Evolutionary conservation across 345 rosid species (phyloP).

Genomic region (Cochlearia excelsa): DNA sequence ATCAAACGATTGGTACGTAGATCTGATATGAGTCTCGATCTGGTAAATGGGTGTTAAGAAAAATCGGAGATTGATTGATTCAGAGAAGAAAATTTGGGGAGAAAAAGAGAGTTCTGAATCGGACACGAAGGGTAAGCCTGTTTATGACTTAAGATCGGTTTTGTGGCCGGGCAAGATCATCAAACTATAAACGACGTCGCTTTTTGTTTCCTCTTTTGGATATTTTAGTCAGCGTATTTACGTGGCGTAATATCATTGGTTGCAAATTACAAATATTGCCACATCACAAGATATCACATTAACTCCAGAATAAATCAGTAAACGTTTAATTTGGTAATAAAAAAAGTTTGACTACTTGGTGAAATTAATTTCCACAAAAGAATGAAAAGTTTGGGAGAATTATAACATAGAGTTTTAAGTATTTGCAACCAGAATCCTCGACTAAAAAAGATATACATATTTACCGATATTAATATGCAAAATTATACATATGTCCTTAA

Average conservation of each 20-base stretch:
- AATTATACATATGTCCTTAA: no score
- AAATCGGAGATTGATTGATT: slow-evolving; percentile 10
- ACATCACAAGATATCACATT: background rate
- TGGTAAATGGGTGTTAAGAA: slow-evolving; percentile 1
- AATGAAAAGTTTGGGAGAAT: no score
- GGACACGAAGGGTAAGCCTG: slow-evolving; percentile 28
- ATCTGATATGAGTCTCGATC: background rate
- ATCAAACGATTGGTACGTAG: slow-evolving; percentile 3
- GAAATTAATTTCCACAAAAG: no score
- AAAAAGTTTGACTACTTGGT: no score
- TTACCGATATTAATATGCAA: no score
- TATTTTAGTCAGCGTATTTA: slow-evolving; percentile 27
- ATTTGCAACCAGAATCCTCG: no score
- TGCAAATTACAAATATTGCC: slow-evolving; percentile 1
- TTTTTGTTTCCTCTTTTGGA: background rate
- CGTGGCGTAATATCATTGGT: slow-evolving; percentile 29
- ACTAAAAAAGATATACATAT: no score
- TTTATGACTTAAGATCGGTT: slow-evolving; percentile 26
- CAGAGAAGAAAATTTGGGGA: slow-evolving; percentile 24
- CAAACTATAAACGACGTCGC: slow-evolving; percentile 37
- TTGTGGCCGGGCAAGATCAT: slow-evolving; percentile 32
- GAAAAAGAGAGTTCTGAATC: slow-evolving; percentile 21
- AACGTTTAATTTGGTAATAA: background rate
- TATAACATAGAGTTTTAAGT: no score
- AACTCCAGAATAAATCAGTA: slow-evolving; percentile 1